These are phyloP conservation scores for Akanthomyces dipterigenus DNA, from an alignment of 2,329 filamentous ascomycete species.

Conservation along the genomic window DNA sequence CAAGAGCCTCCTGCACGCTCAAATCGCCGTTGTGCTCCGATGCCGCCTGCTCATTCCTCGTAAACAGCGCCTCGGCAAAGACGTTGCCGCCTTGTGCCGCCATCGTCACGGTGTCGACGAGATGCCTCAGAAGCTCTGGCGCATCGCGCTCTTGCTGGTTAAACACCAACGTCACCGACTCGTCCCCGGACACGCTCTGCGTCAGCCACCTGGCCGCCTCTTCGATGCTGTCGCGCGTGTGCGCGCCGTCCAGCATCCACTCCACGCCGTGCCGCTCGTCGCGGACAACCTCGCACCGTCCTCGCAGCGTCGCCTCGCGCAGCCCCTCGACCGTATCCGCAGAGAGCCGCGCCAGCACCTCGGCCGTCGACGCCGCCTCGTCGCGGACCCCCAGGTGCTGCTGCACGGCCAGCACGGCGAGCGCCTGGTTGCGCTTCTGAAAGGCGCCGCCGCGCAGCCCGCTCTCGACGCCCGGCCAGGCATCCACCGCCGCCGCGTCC, in stretches of 20 bases:
- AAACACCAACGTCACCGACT: constrained; percentile 62
- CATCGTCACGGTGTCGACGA: constrained; percentile 50
- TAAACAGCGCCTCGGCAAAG: constrained; percentile 74
- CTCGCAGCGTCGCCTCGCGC: constrained; percentile 60
- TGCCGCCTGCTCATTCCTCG: constrained; percentile 55
- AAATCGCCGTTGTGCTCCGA: constrained; percentile 36
- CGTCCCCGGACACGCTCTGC: constrained; percentile 29
- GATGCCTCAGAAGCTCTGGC: constrained; percentile 51
- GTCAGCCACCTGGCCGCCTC: constrained; percentile 74
- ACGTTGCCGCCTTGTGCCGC: constrained; percentile 30
- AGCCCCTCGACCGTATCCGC: constrained; percentile 56
- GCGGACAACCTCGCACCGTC: constrained; percentile 66
- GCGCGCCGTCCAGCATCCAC: constrained; percentile 84
- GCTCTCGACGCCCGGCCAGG: constrained; percentile 36
- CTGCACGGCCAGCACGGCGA: constrained; percentile 49
- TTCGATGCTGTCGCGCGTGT: constrained; percentile 77
- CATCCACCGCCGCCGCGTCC: constrained; percentile 28
- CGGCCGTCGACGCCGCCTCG: constrained; percentile 13
- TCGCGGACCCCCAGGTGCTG: constrained; percentile 42
- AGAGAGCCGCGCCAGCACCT: constrained; percentile 21
- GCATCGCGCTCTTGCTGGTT: constrained; percentile 88
- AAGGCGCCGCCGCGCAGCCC: constrained; percentile 43
- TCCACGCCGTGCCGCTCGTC: constrained; percentile 37
- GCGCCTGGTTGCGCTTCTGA: constrained; percentile 52
- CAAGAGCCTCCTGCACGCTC: constrained; percentile 62